Conservation (phyloP, 2,329 filamentous ascomycete species). For the Ciborinia camelliae region DNA sequence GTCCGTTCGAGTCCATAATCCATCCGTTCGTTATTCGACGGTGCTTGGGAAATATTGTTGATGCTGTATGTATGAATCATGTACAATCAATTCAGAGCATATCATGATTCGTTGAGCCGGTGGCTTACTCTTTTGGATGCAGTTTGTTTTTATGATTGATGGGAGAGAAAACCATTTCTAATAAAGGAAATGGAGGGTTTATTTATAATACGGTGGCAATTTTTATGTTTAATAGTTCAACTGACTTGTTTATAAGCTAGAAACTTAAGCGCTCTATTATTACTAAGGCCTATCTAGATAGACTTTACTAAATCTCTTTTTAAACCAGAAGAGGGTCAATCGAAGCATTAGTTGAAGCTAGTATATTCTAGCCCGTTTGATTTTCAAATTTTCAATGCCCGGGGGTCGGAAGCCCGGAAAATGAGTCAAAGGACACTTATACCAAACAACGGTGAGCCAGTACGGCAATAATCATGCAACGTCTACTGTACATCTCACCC, state of each 20-base stretch:
- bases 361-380: neutral
- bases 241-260: too few relatives aligned
- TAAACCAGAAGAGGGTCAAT: neutral
- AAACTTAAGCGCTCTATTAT: too few relatives aligned
- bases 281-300: neutral
- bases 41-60: neutral
- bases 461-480: conserved; percentile 1
- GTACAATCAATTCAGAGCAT: neutral
- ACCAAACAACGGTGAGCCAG: conserved; percentile 9
- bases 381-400: neutral
- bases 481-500: neutral
- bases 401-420: neutral
- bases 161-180: too few relatives aligned
- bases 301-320: neutral
- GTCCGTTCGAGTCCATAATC: neutral
- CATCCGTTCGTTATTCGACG: too few relatives aligned
- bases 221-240: neutral
- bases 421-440: neutral
- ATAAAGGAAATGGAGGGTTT: neutral
- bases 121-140: neutral
- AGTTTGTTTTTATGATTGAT: too few relatives aligned
- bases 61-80: neutral
- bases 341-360: neutral
- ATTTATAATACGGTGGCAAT: too few relatives aligned
- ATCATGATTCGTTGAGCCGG: neutral